Percentiles rank a stretch among this genome's conserved stretches.
phyloP scores from a whole-genome alignment of 306 rosid genomes.

The Cercis canadensis region DNA sequence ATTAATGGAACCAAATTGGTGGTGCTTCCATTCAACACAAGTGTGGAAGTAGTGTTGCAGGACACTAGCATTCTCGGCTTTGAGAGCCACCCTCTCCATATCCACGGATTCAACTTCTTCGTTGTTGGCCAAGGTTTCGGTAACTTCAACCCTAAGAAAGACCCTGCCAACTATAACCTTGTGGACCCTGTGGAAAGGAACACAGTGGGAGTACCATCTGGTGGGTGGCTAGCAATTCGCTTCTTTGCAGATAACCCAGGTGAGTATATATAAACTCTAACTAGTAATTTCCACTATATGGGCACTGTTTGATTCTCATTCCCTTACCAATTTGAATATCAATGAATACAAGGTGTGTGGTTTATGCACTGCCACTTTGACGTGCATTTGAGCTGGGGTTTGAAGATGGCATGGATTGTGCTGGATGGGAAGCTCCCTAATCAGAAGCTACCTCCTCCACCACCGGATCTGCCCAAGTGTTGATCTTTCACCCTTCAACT shows the following conservation, averaged over 20 bases:
- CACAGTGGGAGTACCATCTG: constrained; percentile 41
- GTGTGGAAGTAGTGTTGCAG: constrained; percentile 38
- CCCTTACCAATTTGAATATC: background rate
- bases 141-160: constrained; percentile 40
- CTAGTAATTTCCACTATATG: too few relatives aligned
- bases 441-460: constrained; percentile 43
- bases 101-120: constrained; percentile 37
- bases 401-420: constrained; percentile 42
- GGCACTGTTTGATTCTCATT: background rate
- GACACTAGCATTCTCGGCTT: constrained; percentile 39
- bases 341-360: constrained; percentile 35
- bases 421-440: constrained; percentile 36
- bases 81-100: constrained; percentile 40
- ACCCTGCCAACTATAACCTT: constrained; percentile 35
- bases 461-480: constrained; percentile 41
- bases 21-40: constrained; percentile 41
- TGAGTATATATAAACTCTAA: background rate
- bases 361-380: constrained; percentile 47
- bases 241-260: constrained; percentile 47
- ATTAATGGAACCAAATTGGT: constrained; percentile 35
- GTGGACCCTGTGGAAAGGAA: constrained; percentile 43
- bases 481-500: constrained; percentile 16
- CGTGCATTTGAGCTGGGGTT: constrained; percentile 43
- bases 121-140: constrained; percentile 45
- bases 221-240: constrained; percentile 44